Base-by-base conservation (phyloP, 2,329 filamentous ascomycete genomes). In the Hypoxylon sp. region DNA sequence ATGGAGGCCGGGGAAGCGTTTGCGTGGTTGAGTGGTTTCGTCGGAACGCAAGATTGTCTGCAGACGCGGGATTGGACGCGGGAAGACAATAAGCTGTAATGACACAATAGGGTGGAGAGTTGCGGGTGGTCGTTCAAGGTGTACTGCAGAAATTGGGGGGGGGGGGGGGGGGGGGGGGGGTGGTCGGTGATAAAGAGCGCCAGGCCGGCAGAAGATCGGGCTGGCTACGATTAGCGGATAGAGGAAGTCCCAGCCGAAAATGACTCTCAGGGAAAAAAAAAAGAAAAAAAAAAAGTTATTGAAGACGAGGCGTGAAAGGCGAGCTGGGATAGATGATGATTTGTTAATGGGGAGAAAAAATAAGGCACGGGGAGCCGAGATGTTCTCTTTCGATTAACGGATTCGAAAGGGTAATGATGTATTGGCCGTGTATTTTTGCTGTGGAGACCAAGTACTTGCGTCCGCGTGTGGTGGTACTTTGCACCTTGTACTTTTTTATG, bases 71-170 rank as follows among this genome's bases (percentile, higher is more conserved):
- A 65, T 66, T 65, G 68, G 64, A 62, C 60, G 64, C 64, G 55
- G 48, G 55, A 48, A 55, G 40, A 46, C 59, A 56, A 54, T 56
- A 47, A 37, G 56, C 49, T 35, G 53, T 59, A 55, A 69, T 68
- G 64, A 63, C 66, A 69, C 67, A 67, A 69, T 69, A 58, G 24
- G 61, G 63, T 62, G 60, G 49, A 60, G 60, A 51, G 60, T 60
- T 58, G 45, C 38, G 62, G 54, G 51, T 59, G 48, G 49, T n/a
- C n/a, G n/a, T 49, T 50, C 38, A 59, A 58, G 54, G 60, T 58
- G 60, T 60, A 63, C 57, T 61, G 57, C 57, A 63, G 60, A 20
- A 51, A 58, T 42, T 20, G 40, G 41, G 49, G 27, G 31, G 38
- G 40, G 17, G 38, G 40, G 26, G 33, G 37, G 2, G 42, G 21